These are phyloP conservation scores for Metschnikowia drakensbergensis DNA, from an alignment of 805 yeast genomes.

Conservation along the genomic window DNA sequence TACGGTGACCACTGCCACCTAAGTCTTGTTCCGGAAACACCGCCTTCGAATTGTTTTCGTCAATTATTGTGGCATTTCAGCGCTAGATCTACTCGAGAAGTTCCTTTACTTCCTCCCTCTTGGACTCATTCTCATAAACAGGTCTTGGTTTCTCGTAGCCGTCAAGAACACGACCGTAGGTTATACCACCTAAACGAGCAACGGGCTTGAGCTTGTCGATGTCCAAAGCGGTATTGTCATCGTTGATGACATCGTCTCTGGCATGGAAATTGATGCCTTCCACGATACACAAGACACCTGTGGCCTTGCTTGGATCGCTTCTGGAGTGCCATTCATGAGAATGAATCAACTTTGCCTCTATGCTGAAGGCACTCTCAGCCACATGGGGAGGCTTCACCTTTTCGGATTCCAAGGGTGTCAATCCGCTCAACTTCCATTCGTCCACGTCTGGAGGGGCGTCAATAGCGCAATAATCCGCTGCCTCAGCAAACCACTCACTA, in stretches of 20 bases:
- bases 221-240: slow-evolving; percentile 39
- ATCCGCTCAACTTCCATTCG: slow-evolving; percentile 55
- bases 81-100: background rate
- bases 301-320: slow-evolving; percentile 26
- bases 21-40: too few species aligned
- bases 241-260: slow-evolving; percentile 50
- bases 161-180: slow-evolving; percentile 42
- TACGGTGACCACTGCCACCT: too few species aligned
- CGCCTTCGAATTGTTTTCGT: too few species aligned
- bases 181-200: slow-evolving; percentile 46
- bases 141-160: slow-evolving; percentile 49
- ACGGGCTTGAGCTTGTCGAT: slow-evolving; percentile 49
- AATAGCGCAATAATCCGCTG: slow-evolving; percentile 50
- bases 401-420: slow-evolving; percentile 43
- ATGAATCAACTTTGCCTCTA: slow-evolving; percentile 50
- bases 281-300: slow-evolving; percentile 42
- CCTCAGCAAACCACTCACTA: slow-evolving; percentile 62
- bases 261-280: slow-evolving; percentile 59
- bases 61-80: too few species aligned
- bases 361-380: slow-evolving; percentile 56
- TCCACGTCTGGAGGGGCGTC: slow-evolving; percentile 47
- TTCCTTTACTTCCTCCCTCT: background rate
- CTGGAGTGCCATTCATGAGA: slow-evolving; percentile 45
- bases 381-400: slow-evolving; percentile 54
- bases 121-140: slow-evolving; percentile 23